Conservation (phyloP, 495 filamentous ascomycete species). For the Cercophora scortea region DNA sequence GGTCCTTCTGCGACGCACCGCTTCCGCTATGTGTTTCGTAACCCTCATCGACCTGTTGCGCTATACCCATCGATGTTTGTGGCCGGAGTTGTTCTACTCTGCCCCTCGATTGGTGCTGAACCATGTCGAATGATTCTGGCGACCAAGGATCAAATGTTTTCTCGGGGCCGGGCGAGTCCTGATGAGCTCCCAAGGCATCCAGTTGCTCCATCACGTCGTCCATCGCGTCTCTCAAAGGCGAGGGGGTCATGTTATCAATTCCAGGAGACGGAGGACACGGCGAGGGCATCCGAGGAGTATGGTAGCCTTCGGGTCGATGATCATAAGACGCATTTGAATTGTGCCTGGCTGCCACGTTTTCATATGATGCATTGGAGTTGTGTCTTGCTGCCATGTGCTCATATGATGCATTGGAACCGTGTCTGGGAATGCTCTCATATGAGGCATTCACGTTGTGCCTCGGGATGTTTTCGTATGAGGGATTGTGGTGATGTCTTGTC, state of each 20-base stretch:
- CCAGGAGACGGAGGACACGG: slow-evolving; percentile 56
- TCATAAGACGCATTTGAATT: slow-evolving; percentile 21
- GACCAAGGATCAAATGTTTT: slow-evolving; percentile 75
- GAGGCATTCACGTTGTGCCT: too few relatives aligned
- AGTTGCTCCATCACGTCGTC: slow-evolving; percentile 97
- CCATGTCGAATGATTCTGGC: slow-evolving; percentile 73
- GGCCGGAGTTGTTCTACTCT: slow-evolving; percentile 44
- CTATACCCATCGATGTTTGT: slow-evolving; percentile 65
- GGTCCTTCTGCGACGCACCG: slow-evolving; percentile 35
- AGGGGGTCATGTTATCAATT: slow-evolving; percentile 67
- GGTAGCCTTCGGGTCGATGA: slow-evolving; percentile 28
- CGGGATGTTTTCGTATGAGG: too few relatives aligned
- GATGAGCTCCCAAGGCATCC: slow-evolving; percentile 71
- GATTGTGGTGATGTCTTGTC: too few relatives aligned
- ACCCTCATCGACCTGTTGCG: slow-evolving; percentile 45
- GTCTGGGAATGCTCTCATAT: too few relatives aligned
- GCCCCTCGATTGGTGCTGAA: slow-evolving; percentile 34
- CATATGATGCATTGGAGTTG: slow-evolving; percentile 25
- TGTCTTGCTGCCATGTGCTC: slow-evolving; percentile 3
- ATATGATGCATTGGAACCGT: too few relatives aligned
- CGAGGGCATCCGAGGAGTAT: slow-evolving; percentile 43
- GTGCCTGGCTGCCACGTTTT: slow-evolving; percentile 18
- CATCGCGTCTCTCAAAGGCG: slow-evolving; percentile 88
- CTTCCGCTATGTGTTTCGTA: slow-evolving; percentile 44
- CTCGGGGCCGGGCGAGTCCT: slow-evolving; percentile 44